These are phyloP conservation scores for Lactarius evosmus DNA, from an alignment of 768 basidiomycete genomes.

Conservation along the genomic window DNA sequence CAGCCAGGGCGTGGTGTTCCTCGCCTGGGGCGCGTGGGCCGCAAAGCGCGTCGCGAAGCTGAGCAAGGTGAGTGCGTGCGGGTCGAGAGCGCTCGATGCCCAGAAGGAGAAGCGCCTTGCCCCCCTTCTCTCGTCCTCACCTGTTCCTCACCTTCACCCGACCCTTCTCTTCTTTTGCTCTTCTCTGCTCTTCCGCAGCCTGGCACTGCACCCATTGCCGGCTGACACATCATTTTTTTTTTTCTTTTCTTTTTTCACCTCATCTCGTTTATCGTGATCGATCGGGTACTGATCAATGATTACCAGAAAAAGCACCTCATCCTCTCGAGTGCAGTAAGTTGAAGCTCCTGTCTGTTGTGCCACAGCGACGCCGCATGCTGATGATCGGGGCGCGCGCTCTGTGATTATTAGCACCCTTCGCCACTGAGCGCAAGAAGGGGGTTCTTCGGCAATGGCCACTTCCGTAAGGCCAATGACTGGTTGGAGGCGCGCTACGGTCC, in stretches of 20 bases:
- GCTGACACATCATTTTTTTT: neutral
- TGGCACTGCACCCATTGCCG: neutral
- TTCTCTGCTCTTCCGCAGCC: neutral
- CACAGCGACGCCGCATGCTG: slow-evolving; percentile 12
- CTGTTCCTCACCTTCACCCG: neutral
- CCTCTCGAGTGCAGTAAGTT: slow-evolving; percentile 67
- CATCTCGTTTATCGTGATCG: slow-evolving; percentile 1
- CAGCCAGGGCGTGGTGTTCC: slow-evolving; percentile 77
- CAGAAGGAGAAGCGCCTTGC: neutral
- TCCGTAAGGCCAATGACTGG: slow-evolving; percentile 86
- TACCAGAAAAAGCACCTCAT: slow-evolving; percentile 75
- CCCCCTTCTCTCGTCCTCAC: slow-evolving; percentile 6
- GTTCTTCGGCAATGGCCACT: slow-evolving; percentile 88
- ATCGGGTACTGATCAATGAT: neutral
- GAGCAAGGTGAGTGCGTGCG: slow-evolving; percentile 51
- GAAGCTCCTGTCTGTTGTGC: slow-evolving; percentile 10
- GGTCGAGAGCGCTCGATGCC: neutral
- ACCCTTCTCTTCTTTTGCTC: neutral
- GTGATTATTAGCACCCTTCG: slow-evolving; percentile 64
- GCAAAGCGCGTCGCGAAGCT: slow-evolving; percentile 77
- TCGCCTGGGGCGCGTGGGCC: slow-evolving; percentile 90
- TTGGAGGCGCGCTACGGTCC: slow-evolving; percentile 72
- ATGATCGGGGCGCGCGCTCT: slow-evolving; percentile 17
- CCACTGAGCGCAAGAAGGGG: slow-evolving; percentile 75
- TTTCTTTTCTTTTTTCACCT: neutral